A percentile compares a stretch with the other conserved stretches of the same genome.
phyloP scores from a whole-genome alignment of 371 early-diverging fungal genomes.

The Choanephora cucurbitarum region DNA sequence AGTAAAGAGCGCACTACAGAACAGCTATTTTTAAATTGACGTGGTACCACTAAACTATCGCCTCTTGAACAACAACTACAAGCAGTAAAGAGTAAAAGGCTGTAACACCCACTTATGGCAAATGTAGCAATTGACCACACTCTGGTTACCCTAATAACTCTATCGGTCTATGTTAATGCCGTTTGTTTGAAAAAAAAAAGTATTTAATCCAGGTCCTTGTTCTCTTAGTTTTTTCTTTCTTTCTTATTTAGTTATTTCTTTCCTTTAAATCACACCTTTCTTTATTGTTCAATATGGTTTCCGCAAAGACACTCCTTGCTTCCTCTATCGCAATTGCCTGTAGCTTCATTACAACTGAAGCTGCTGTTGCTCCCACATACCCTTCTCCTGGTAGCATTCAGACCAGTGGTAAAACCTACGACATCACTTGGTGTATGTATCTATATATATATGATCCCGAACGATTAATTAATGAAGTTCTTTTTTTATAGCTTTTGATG shows the following conservation, averaged over 20 bases:
- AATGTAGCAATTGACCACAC: slow-evolving; percentile 21
- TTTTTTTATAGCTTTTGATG: slow-evolving; percentile 22
- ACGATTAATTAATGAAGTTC: too few species aligned
- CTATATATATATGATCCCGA: too few species aligned
- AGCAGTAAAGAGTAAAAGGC: background rate
- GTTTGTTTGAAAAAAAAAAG: slow-evolving; percentile 7
- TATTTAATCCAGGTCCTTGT: background rate
- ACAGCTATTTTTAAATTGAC: background rate
- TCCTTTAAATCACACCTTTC: background rate
- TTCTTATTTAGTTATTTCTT: slow-evolving; percentile 4
- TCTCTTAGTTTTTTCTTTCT: slow-evolving; percentile 7
- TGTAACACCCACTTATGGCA: slow-evolving; percentile 15
- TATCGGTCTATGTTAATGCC: slow-evolving; percentile 1
- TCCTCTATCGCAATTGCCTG: slow-evolving; percentile 15
- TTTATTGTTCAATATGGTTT: slow-evolving; percentile 23
- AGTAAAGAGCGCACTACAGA: background rate
- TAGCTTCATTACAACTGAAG: slow-evolving; percentile 16
- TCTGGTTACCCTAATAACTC: slow-evolving; percentile 12
- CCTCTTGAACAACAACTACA: background rate
- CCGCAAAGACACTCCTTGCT: slow-evolving; percentile 20
- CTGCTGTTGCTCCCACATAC: slow-evolving; percentile 42
- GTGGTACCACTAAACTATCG: slow-evolving; percentile 1
- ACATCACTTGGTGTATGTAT: slow-evolving; percentile 47
- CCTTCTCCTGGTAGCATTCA: slow-evolving; percentile 49
- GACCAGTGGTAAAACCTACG: slow-evolving; percentile 35